A percentile compares a stretch with the other conserved stretches of the same genome.
Evolutionary conservation across 73 alveolate species (phyloP).

Genomic region (Paramecium primaurelia): DNA sequence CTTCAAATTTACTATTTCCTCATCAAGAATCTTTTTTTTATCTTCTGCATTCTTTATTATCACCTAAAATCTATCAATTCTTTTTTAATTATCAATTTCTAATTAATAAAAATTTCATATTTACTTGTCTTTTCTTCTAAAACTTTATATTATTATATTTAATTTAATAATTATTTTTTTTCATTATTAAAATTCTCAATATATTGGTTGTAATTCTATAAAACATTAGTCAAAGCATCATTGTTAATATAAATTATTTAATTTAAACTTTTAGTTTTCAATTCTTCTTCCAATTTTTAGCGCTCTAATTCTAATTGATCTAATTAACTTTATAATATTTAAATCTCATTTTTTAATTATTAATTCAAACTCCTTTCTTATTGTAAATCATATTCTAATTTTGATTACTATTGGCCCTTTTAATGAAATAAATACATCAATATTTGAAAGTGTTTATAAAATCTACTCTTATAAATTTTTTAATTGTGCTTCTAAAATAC

Average conservation of each 20-base stretch:
- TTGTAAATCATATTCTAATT: neutral
- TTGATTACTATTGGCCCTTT: neutral
- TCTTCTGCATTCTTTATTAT: neutral
- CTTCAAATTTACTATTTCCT: neutral
- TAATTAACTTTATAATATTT: neutral
- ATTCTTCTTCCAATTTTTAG: neutral
- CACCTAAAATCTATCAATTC: neutral
- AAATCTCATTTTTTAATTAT: neutral
- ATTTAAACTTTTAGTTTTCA: neutral
- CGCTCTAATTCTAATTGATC: neutral
- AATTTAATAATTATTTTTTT: neutral
- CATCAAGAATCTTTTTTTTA: neutral
- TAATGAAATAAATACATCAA: neutral
- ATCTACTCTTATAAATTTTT: neutral
- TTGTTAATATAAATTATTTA: neutral
- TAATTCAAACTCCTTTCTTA: neutral
- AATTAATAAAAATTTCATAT: neutral
- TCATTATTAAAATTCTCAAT: neutral
- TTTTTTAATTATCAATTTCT: neutral
- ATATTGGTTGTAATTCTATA: neutral
- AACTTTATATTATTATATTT: neutral
- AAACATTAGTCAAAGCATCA: neutral
- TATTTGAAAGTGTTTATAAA: neutral
- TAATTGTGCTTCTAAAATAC: neutral
- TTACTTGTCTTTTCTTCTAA: neutral